Conservation (phyloP, 1,284 basidiomycete genomes). For the Apiotrichum veenhuisii region DNA sequence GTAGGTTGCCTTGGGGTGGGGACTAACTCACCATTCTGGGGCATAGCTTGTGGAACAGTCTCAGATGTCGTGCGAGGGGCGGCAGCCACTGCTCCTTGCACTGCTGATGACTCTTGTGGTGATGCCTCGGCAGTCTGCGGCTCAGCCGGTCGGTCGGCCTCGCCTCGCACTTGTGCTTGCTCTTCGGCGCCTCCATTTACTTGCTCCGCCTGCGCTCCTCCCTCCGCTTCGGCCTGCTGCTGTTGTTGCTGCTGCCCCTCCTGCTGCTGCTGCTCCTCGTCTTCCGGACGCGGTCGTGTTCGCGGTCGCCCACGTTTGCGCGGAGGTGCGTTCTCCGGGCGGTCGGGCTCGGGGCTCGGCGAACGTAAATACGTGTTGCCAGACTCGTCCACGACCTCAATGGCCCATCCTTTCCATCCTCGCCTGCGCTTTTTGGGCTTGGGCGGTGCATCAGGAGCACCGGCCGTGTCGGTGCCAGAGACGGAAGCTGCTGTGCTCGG, state of each 20-base stretch:
- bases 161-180: neutral
- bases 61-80: too few species aligned
- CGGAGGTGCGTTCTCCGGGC: constrained; percentile 7
- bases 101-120: too few species aligned
- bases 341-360: constrained; percentile 17
- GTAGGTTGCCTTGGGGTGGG: too few species aligned
- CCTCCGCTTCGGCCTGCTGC: neutral
- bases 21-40: neutral
- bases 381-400: constrained; percentile 41
- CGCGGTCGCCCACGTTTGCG: constrained; percentile 16
- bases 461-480: neutral
- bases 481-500: neutral
- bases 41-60: neutral
- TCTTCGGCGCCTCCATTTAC: too few species aligned
- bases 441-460: neutral
- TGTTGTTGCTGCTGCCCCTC: neutral
- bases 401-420: constrained; percentile 46
- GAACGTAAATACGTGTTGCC: constrained; percentile 33
- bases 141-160: neutral
- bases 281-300: constrained; percentile 4
- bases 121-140: too few species aligned
- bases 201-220: too few species aligned
- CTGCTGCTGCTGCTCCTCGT: neutral
- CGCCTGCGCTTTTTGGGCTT: constrained; percentile 33
- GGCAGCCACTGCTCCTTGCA: too few species aligned